Percentiles rank a stretch among this genome's conserved stretches.
Evolutionary conservation across 148 eudicot species (phyloP).

Genomic region (Silene conica): DNA sequence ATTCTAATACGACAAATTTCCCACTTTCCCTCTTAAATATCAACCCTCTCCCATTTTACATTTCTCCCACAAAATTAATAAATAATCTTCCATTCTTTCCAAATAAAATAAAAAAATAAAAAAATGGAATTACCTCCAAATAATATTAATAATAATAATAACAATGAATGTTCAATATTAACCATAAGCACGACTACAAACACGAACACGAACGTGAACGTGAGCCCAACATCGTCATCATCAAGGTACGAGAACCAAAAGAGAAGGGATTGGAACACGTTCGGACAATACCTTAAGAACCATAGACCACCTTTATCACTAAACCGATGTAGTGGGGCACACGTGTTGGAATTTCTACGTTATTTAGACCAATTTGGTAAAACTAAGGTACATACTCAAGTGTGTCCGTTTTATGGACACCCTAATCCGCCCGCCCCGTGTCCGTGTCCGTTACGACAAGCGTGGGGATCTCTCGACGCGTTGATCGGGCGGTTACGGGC

Average conservation of each 20-base stretch:
- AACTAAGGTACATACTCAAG: slow-evolving; percentile 51
- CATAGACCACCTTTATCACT: slow-evolving; percentile 49
- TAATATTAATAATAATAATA: background rate
- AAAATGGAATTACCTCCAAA: slow-evolving; percentile 7
- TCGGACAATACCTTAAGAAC: slow-evolving; percentile 47
- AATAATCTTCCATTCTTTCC: background rate
- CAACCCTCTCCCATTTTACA: background rate
- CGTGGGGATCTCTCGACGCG: slow-evolving; percentile 62
- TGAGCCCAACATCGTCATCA: slow-evolving; percentile 13
- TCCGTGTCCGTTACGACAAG: slow-evolving; percentile 55
- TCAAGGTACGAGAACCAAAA: slow-evolving; percentile 55
- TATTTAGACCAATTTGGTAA: slow-evolving; percentile 56
- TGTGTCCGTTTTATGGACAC: slow-evolving; percentile 54
- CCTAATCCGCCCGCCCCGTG: slow-evolving; percentile 57
- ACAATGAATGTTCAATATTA: background rate
- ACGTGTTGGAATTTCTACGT: slow-evolving; percentile 51
- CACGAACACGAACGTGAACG: slow-evolving; percentile 5
- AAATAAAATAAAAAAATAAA: no score
- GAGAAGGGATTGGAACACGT: slow-evolving; percentile 56
- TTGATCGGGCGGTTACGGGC: slow-evolving; percentile 56
- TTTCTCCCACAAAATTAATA: background rate
- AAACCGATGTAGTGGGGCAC: slow-evolving; percentile 51
- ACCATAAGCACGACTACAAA: slow-evolving; percentile 11
- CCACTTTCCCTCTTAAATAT: slow-evolving; percentile 1
- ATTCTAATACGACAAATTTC: background rate